Conservation (phyloP, 2,329 filamentous ascomycete genomes). For the Aspergillus sp. region DNA sequence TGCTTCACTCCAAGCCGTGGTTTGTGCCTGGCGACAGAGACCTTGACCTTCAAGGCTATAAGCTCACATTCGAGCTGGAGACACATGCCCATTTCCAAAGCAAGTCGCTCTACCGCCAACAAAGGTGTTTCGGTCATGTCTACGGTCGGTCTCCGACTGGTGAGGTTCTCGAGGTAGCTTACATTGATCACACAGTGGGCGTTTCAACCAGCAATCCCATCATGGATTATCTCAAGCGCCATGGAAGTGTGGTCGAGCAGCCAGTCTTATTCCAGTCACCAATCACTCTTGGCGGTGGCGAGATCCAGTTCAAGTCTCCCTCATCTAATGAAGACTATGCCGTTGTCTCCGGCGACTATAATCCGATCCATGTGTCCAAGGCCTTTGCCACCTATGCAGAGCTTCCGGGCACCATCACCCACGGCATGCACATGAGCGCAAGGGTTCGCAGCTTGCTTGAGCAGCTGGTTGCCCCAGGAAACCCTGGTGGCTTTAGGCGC, state of each 20-base stretch:
- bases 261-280: not conserved
- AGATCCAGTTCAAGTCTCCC: not conserved
- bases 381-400: conserved; percentile 92
- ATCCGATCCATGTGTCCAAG: conserved; percentile 95
- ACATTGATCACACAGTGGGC: not conserved
- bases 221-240: conserved; percentile 10
- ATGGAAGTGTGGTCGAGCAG: not conserved
- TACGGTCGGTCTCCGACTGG: not conserved
- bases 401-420: conserved; percentile 90
- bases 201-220: conserved; percentile 8
- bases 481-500: not conserved
- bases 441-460: conserved; percentile 67
- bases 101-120: not conserved
- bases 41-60: not conserved
- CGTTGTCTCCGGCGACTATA: conserved; percentile 91
- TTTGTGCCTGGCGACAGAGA: not conserved
- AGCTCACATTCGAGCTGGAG: not conserved
- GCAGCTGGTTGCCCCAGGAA: conserved; percentile 34
- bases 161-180: not conserved
- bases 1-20: conserved; percentile 1
- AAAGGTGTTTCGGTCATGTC: not conserved
- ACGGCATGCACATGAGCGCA: conserved; percentile 97
- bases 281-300: not conserved
- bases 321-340: conserved; percentile 82
- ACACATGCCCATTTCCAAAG: not conserved